Percentiles rank a stretch among this genome's conserved stretches.
Conservation (phyloP, 352 stramenopile genomes). For the Pythium catenulatum region DNA sequence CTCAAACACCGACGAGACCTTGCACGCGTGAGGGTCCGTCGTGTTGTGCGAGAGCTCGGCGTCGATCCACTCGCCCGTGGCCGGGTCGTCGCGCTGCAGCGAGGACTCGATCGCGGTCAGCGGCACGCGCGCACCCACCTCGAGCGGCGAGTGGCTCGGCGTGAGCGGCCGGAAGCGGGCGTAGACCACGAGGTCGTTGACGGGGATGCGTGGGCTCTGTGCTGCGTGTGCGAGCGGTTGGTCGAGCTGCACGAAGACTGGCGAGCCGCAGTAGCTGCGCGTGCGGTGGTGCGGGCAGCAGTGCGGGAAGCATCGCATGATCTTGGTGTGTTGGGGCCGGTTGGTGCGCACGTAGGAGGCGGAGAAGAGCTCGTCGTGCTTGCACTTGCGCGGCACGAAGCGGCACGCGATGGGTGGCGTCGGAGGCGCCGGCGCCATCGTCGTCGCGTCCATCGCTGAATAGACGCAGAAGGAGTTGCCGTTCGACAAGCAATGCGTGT, state of each 20-base stretch:
- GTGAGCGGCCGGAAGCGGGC: slow-evolving; percentile 1
- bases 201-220: neutral
- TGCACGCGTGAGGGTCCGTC: neutral
- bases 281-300: slow-evolving; percentile 38
- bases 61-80: slow-evolving; percentile 23
- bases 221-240: neutral
- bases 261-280: slow-evolving; percentile 47
- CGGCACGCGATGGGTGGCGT: neutral
- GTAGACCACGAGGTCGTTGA: neutral
- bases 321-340: slow-evolving; percentile 31
- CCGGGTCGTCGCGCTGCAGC: neutral
- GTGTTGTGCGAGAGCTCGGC: neutral
- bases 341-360: neutral
- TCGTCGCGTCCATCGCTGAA: too few species aligned
- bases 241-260: neutral
- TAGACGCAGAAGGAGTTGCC: too few species aligned
- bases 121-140: neutral
- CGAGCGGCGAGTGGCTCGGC: neutral
- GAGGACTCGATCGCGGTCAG: neutral
- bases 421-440: too few species aligned
- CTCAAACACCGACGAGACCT: slow-evolving; percentile 9
- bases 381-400: neutral
- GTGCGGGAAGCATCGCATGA: slow-evolving; percentile 46
- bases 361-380: neutral
- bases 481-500: too few species aligned